Base-by-base conservation (phyloP, 768 basidiomycete species). In the Dacryopinax primogenitus region DNA sequence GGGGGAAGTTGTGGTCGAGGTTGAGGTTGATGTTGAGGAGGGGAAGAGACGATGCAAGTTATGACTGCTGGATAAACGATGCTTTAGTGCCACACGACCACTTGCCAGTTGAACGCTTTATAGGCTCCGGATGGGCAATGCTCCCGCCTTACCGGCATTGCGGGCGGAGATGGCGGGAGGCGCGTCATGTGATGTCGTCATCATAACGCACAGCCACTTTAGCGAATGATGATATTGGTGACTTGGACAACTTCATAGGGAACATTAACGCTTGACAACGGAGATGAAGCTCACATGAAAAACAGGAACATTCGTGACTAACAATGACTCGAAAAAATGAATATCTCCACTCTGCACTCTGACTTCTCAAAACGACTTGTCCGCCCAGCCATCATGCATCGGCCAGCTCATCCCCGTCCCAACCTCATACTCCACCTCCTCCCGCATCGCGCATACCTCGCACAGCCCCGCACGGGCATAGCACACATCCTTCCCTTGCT, bases 161-260 rank as follows among this genome's bases (percentile, higher is more conserved):
- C 9, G 45, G 13, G n/a, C 13, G 23, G 7, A 58, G 26, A n/a
- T 11, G n/a, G 37, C 12, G 51, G 51, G 51, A 58, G 26, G 51
- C 26, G 51, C 41, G 13, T 13, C 51, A 32, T 23, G 51, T 58
- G 51, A 58, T 58, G n/a, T n/a, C n/a, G 51, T 58, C 51, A 58
- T 58, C 4, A 11, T 30, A 6, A 9, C 13, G 51, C 51, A 58
- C 51, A 28, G 51, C 51, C 51, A 58, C 51, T 4, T 6, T 7
- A 9, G 51, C 26, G 51, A 18, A 30, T 4, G 23, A 23, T 15
- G 51, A 30, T n/a, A n/a, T n/a, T 58, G 26, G 26, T 3, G 13
- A 3, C 26, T 3, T 28, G 11, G 23, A 11, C 51, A 15, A 15
- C 21, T 47, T 47, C 45, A 9, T 7, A 12, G 12, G 23, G 45